Evolutionary conservation across 2,329 filamentous ascomycete genomes (phyloP), one percentile per base, ranked within the genome.

Genomic region (Clarireedia monteithiana): DNA sequence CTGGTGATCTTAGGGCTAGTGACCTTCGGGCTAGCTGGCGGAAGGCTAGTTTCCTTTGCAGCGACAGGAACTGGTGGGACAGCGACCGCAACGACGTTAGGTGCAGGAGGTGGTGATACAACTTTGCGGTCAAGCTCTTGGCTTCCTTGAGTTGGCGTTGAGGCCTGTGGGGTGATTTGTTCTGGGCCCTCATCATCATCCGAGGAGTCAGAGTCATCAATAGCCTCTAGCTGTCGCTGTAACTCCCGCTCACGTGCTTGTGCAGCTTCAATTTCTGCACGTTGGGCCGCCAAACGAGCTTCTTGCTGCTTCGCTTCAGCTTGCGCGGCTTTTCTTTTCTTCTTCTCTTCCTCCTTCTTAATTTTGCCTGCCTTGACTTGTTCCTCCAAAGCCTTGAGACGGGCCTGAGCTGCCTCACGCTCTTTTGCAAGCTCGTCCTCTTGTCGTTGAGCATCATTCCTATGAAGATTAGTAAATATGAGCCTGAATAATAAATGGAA

Each of bases 281-380:
- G 85, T 66, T 94, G 89, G 38, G 88, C 86, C 24, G 89, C 89
- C 61, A 96, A 77, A 69, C 88, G 86, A 53, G 84, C 78, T 70
- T 97, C 92, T 69, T 95, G 91, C 65, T 96, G 89, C 71, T 90
- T 92, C 6, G 91, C 83, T 63, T 94, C 89, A 50, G 87, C 88
- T 67, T 88, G 78, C 9, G 91, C 91, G 23, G 90, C 92, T 74
- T 96, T 91, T 76, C 91, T 94, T 65, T 82, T 86, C 60, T 86
- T 89, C 77, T 95, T 96, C 74, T 96, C 94, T 71, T 99, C 94
- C 63, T 95, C 88, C 73, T 96, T 97, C 77, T 90, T 92, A 52
- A 97, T 75, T 75, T 97, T 99, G 66, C 91, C 90, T 68, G 91
- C 89, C 60, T 85, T 86, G 52, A 97, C 91, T 71, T 96, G 91